Evolutionary conservation across 1,139 yeast species (phyloP), one percentile per base, ranked within the genome.

Genomic region (Debaryomyces sp.): DNA sequence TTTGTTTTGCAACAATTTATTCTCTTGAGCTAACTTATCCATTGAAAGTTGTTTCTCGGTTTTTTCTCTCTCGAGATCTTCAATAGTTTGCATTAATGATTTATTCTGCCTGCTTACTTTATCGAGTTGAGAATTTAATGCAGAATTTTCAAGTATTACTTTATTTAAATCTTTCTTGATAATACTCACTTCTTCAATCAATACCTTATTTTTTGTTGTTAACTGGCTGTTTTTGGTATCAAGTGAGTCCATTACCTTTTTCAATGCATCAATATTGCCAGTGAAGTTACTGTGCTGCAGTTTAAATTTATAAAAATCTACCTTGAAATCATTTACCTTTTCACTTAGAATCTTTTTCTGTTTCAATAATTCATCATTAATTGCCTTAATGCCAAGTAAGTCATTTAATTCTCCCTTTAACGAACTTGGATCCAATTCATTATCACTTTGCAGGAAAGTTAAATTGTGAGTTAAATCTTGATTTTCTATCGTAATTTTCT

Each of bases 251-350:
- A 44, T 13, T 2, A 27, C 3, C 17, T 15, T 18, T 29, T 36
- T 35, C 6, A 46, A 36, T 8, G 26, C 26, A 12, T 32, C 13
- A 10, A 57, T 46, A 4, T 52, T 49, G 7, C 45, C 17, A 21
- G 50, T 54, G 45, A 60, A 57, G 12, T 51, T 46, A 6, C 50
- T 49, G 23, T 56, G 52, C 7, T 52, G 49, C 13, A 38, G 30
- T 32, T 54, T 53, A 48, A 59, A 58, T 4, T n/a, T 36, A 6
- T 35, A 39, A 30, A 60, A 52, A 8, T 62, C 66, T 1, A 46
- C 41, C 36, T 52, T 51, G 41, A 62, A 49, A 7, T 52, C 58
- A 6, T 43, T 48, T 38, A 62, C 39, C 37, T 53, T 54, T 21
- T 47, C 38, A 21, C 41, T 48, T 24, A 57, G 43, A 6, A 47